Percentiles rank a stretch among this genome's conserved stretches.
These are phyloP conservation scores for Rhynchospora pubera DNA, from an alignment of 176 grass and related monocot genomes.

Conservation along the genomic window DNA sequence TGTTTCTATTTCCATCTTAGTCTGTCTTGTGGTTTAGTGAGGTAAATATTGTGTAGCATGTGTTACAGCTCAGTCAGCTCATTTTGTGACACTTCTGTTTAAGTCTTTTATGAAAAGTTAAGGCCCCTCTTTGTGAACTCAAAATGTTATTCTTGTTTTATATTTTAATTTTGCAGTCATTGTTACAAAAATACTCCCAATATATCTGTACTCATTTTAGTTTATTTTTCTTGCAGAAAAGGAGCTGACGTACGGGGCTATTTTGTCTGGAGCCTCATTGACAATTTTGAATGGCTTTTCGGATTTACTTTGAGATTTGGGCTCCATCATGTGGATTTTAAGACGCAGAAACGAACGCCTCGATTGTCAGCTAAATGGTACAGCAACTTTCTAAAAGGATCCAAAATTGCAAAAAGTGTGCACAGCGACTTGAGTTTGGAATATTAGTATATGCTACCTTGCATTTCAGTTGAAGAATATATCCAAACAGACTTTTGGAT, in stretches of 20 bases:
- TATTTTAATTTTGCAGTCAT: not conserved
- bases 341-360: conserved; percentile 32
- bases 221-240: conserved; percentile 28
- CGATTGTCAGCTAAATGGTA: conserved; percentile 50
- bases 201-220: not conserved
- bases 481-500: too few species aligned
- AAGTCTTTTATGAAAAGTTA: too few species aligned
- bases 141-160: not conserved
- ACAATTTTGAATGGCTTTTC: conserved; percentile 46
- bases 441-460: not conserved
- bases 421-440: not conserved
- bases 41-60: too few species aligned
- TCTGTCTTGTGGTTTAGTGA: too few species aligned
- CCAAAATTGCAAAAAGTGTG: not conserved
- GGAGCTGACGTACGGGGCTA: conserved; percentile 62
- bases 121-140: too few species aligned
- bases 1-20: too few species aligned
- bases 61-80: too few species aligned
- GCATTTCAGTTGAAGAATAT: not conserved
- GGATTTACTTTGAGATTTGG: conserved; percentile 42
- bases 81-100: too few species aligned
- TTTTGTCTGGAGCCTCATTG: conserved; percentile 59
- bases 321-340: conserved; percentile 50
- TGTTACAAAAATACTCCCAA: not conserved
- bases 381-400: conserved; percentile 39